Percentiles rank a stretch among this genome's conserved stretches.
phyloP scores from a whole-genome alignment of 257 asterid species.

The Capsicum baccatum region DNA sequence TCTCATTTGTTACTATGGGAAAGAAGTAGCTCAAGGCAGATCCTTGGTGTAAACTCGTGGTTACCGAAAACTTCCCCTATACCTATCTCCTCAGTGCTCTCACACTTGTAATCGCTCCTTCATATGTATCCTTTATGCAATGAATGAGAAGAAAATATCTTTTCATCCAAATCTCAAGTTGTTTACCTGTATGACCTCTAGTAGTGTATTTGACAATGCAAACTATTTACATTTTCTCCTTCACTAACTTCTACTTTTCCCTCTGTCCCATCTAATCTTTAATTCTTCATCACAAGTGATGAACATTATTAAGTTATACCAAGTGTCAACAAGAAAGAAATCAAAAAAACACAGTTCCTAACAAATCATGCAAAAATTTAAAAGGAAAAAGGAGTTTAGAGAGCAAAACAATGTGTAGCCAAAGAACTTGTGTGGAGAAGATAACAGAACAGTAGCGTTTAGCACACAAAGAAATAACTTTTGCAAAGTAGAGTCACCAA shows the following conservation, averaged over 20 bases:
- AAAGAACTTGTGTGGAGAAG: conserved; percentile 15
- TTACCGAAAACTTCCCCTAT: neutral
- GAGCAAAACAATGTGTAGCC: neutral
- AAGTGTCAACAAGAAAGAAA: neutral
- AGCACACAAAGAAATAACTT: conserved; percentile 18
- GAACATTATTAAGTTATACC: conserved; percentile 20
- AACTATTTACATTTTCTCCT: neutral
- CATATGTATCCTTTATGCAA: neutral
- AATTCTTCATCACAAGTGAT: neutral
- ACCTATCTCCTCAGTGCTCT: neutral
- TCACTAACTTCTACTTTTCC: neutral
- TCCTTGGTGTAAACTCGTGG: neutral
- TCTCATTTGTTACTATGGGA: neutral
- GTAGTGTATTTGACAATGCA: conserved; percentile 5
- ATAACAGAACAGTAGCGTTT: neutral
- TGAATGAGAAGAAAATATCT: neutral
- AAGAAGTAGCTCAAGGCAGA: neutral
- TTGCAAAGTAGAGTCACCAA: conserved; percentile 25
- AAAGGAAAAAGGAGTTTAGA: conserved; percentile 2
- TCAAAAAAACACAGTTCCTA: conserved; percentile 8
- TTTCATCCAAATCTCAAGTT: neutral
- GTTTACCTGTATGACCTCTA: neutral
- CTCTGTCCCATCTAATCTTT: neutral
- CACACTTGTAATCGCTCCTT: neutral
- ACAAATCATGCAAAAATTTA: neutral